A percentile compares a stretch with the other conserved stretches of the same genome.
Evolutionary conservation across 768 basidiomycete species (phyloP).

Genomic region (Psilocybe cyanescens): DNA sequence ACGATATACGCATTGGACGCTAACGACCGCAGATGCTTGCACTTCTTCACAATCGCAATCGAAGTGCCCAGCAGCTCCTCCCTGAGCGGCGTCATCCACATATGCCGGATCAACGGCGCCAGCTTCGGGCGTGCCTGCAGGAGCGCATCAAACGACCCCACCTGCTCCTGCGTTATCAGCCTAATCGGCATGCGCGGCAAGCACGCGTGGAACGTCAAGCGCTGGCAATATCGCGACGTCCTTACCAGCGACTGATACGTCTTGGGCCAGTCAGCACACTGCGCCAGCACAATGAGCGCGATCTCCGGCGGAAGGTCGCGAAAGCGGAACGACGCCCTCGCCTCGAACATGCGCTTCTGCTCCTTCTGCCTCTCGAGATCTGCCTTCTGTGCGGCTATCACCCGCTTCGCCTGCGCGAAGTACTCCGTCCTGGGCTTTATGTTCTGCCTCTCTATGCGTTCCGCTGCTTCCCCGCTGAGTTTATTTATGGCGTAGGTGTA

Average conservation of each 20-base stretch:
- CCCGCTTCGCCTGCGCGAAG: constrained; percentile 23
- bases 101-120: constrained; percentile 28
- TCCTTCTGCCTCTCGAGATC: constrained; percentile 25
- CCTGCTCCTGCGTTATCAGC: constrained; percentile 33
- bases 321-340: constrained; percentile 29
- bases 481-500: constrained; percentile 28
- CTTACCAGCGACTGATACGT: constrained; percentile 36
- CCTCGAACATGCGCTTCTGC: constrained; percentile 20
- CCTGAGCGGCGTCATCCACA: constrained; percentile 38
- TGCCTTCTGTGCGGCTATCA: constrained; percentile 22
- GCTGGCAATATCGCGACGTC: constrained; percentile 34
- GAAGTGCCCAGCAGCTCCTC: constrained; percentile 22
- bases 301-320: constrained; percentile 36
- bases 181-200: constrained; percentile 36
- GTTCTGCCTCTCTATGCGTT: neutral
- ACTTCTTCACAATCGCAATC: constrained; percentile 31
- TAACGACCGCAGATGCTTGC: constrained; percentile 32
- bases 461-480: constrained; percentile 13
- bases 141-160: constrained; percentile 32
- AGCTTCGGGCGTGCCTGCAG: constrained; percentile 20
- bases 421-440: constrained; percentile 16
- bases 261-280: constrained; percentile 30
- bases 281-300: constrained; percentile 30
- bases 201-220: constrained; percentile 35
- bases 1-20: constrained; percentile 35